Evolutionary conservation across 768 basidiomycete genomes (phyloP), one percentile per base, ranked within the genome.

Genomic region (Psilocybe tampanensis): DNA sequence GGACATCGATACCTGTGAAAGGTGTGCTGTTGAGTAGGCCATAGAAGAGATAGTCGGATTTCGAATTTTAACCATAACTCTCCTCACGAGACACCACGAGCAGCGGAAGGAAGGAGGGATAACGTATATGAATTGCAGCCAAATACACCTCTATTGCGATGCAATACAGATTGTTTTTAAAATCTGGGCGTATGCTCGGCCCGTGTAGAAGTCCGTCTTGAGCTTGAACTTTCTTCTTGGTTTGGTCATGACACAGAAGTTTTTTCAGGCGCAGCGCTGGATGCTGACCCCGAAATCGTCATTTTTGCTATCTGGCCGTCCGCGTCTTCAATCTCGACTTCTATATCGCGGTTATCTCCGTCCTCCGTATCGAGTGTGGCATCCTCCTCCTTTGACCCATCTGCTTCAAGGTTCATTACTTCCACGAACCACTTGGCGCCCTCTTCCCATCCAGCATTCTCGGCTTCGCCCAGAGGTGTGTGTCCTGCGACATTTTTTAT

Each of bases 341-440:
- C 81, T 47, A 90, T 78, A 55, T 83, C 75, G 18, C 75, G 72
- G 4, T 67, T 65, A 32, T 70, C 74, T 12, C 68, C 64, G 0
- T 68, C 66, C 9, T 66, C 66, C 13, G 68, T 70, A 8, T 66
- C 72, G 41, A 68, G 64, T 2, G 63, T 66, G n/a, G 69, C 71
- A 19, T 75, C 81, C 3, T 68, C 76, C 44, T 68, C 72, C 32
- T 71, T 70, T 47, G 74, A 70, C n/a, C 62, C 74, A 39, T 73
- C 81, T 2, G 78, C 70, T 21, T 87, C 86, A 2, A 94, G 77
- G 50, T 84, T 82, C 89, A 95, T 95, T 72, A 89, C 81, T 66
- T 86, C 81, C 0, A 91, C 91, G 44, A 94, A 78, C 87, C 89
- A 93, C 64, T 80, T 82, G 15, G 92, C 88, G 21, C 92, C 92